Evolutionary conservation across 2,329 filamentous ascomycete genomes (phyloP), one percentile per base, ranked within the genome.

Genomic region (Drechslera avenae): DNA sequence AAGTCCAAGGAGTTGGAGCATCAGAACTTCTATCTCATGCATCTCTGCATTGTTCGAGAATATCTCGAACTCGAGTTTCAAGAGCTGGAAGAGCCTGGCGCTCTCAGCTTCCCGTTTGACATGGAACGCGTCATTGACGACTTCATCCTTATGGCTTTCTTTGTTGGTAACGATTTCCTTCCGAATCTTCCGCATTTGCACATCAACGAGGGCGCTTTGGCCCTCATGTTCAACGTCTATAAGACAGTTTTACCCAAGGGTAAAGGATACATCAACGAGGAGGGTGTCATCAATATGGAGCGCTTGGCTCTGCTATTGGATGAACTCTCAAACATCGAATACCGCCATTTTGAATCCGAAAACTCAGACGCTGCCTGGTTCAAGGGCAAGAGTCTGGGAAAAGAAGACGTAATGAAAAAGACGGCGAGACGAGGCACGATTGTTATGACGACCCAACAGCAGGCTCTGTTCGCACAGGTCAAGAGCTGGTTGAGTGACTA

Each of bases 111-210:
- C 65, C 79, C 85, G 40, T 99, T 95, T 70, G 89, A 99, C 69
- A 88, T 99, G 82, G 94, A 99, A 79, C 86, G 89, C 58, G 86
- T 99, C 68, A 97, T 99, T 77, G 94, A 99, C 73, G 94, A 99
- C 79, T 99, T 99, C 75, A 97, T 99, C 71, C 84, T 99, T 54
- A 97, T 99, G 91, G 93, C 92, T 39, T 99, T 99, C 79, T 99
- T 99, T 74, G 91, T 99, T 66, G 94, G 94, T 71, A 99, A 99
- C 75, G 94, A 99, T 83, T 99, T 99, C 78, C 83, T 99, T 73
- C 94, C 94, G 3, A 97, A 99, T 75, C 81, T 99, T 51, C 95
- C 95, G 4, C 90, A 95, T 68, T 78, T 99, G 59, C 94, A 99
- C 75, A 99, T 99, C 76, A 99, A 99, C 75, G 95, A 99, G 75